These are phyloP conservation scores for Nothomitra cinnamomea DNA, from an alignment of 2,329 filamentous ascomycete genomes.

Conservation along the genomic window DNA sequence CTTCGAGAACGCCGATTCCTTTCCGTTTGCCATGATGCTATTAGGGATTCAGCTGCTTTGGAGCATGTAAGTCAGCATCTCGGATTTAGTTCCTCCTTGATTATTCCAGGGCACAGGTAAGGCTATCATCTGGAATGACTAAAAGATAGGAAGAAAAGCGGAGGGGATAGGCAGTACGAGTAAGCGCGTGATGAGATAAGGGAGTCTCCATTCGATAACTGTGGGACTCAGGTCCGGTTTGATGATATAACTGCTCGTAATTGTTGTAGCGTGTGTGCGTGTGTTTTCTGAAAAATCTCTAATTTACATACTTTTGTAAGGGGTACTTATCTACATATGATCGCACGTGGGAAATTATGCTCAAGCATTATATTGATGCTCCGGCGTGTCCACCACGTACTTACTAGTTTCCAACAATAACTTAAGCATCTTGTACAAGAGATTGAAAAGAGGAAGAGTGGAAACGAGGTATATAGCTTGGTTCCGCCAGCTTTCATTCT, in stretches of 20 bases:
- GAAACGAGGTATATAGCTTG: background rate
- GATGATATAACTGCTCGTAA: too few relatives aligned
- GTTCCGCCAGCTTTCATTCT: background rate
- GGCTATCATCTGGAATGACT: background rate
- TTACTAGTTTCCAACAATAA: too few relatives aligned
- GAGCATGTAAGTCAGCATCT: background rate
- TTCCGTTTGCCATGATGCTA: background rate
- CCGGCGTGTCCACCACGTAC: too few relatives aligned
- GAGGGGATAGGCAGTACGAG: background rate
- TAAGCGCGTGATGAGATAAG: background rate
- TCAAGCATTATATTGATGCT: too few relatives aligned
- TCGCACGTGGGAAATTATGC: too few relatives aligned
- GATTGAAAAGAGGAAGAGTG: background rate
- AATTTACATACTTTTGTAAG: too few relatives aligned
- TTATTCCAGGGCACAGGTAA: background rate
- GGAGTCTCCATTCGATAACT: background rate
- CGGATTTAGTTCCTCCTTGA: too few relatives aligned
- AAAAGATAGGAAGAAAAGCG: background rate
- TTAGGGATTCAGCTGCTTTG: background rate
- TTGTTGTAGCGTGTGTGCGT: too few relatives aligned
- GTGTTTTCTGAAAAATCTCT: too few relatives aligned
- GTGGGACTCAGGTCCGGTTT: too few relatives aligned
- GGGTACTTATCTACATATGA: too few relatives aligned
- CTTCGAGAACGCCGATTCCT: background rate
- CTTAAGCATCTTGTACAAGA: too few relatives aligned